Evolutionary conservation across 176 grass and related monocot genomes (phyloP), one percentile per base, ranked within the genome.

Genomic region (Thinopyrum elongatum): DNA sequence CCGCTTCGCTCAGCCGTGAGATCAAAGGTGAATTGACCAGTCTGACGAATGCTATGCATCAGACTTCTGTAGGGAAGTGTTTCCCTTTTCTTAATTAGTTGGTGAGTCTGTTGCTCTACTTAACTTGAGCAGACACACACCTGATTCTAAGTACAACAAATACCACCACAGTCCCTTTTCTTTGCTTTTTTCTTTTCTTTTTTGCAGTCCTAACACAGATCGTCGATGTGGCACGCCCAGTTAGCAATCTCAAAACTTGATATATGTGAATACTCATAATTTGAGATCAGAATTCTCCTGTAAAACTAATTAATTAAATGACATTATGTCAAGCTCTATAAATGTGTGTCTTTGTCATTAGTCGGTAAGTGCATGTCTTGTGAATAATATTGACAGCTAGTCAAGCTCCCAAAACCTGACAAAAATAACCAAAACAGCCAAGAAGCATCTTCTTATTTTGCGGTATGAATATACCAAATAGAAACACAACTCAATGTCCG

Each of bases 41-140:
- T n/a, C n/a, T n/a, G n/a, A n/a, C n/a, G n/a, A n/a, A n/a, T n/a
- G n/a, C n/a, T n/a, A n/a, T n/a, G n/a, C n/a, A n/a, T n/a, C n/a
- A n/a, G n/a, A n/a, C n/a, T n/a, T n/a, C n/a, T n/a, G n/a, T n/a
- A n/a, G n/a, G n/a, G n/a, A n/a, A n/a, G n/a, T n/a, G n/a, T n/a
- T n/a, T n/a, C n/a, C n/a, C n/a, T n/a, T n/a, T n/a, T 34, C 33
- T 34, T 34, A 5, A 61, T 81, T 42, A 85, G 88, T 53, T 57
- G 84, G 80, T 79, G 65, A 62, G 28, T 67, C 78, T 25, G 1
- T n/a, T 63, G 33, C 74, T 55, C 66, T 55, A 74, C 41, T 25
- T 72, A 57, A 72, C 28, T n/a, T 78, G 80, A 39, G 22, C 81
- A 79, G 78, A 72, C 75, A 38, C 74, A 81, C 28, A 84, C 87